A percentile compares a stretch with the other conserved stretches of the same genome.
Evolutionary conservation across 257 asterid species (phyloP).

Genomic region (Gentiana straminea): DNA sequence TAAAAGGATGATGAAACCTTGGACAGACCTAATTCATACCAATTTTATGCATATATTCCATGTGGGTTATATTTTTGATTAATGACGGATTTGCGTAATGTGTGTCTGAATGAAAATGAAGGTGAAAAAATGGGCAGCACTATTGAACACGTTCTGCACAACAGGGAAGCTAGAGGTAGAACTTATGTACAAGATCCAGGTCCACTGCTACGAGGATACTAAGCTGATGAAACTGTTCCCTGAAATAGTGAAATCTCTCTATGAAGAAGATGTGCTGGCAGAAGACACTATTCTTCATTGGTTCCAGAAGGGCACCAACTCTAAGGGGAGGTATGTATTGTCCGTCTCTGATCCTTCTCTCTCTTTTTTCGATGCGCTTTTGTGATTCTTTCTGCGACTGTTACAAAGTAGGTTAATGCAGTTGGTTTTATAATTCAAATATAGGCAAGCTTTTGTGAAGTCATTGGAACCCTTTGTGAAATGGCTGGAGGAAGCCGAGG

Average conservation of each 20-base stretch:
- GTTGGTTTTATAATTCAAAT: background rate
- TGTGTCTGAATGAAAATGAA: conserved; percentile 12
- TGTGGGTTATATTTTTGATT: no score
- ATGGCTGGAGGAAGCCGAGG: conserved; percentile 99
- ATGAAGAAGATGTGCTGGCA: conserved; percentile 91
- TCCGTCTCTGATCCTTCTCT: no score
- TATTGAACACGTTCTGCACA: conserved; percentile 79
- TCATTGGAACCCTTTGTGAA: conserved; percentile 85
- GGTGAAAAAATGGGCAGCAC: conserved; percentile 85
- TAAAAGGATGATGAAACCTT: no score
- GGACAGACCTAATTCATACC: no score
- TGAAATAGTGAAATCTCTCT: conserved; percentile 83
- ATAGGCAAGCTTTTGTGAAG: conserved; percentile 88
- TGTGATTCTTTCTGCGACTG: no score
- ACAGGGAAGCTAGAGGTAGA: conserved; percentile 85
- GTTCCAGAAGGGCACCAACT: conserved; percentile 89
- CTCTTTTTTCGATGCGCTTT: no score
- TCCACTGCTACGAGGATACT: conserved; percentile 95
- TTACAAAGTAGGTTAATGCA: no score
- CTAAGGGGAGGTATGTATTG: conserved; percentile 68
- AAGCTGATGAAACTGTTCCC: conserved; percentile 95
- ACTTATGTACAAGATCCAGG: conserved; percentile 89
- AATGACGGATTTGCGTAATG: background rate
- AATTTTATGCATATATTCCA: no score
- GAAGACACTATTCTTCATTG: conserved; percentile 95